phyloP scores from a whole-genome alignment of 208 protist genomes.

The Acanthamoeba royreba region DNA sequence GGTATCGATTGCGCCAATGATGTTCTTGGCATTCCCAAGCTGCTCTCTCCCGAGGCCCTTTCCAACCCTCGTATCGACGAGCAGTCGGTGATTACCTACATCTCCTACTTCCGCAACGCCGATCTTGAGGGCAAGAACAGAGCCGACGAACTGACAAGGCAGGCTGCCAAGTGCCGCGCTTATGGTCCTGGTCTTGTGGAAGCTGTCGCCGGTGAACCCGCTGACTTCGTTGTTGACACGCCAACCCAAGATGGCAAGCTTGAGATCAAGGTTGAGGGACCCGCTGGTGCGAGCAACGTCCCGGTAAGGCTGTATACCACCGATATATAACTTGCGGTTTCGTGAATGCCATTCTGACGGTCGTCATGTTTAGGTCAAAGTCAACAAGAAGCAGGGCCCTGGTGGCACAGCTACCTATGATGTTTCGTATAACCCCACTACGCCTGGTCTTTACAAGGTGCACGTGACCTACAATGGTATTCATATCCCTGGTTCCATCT shows the following conservation, averaged over 20 bases:
- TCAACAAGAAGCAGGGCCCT: background rate
- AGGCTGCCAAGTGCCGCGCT: background rate
- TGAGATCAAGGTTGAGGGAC: slow-evolving; percentile 43
- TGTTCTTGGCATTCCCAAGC: background rate
- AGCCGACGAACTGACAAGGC: background rate
- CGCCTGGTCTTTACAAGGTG: background rate
- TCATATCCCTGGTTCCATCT: slow-evolving; percentile 45
- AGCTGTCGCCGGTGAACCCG: background rate
- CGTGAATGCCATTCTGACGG: background rate
- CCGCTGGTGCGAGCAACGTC: background rate
- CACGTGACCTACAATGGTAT: slow-evolving; percentile 27
- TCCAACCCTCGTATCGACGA: slow-evolving; percentile 11
- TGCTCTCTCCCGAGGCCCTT: background rate
- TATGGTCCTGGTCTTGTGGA: background rate
- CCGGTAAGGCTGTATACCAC: background rate
- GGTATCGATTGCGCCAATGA: slow-evolving; percentile 23
- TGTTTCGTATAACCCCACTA: background rate
- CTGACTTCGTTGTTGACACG: slow-evolving; percentile 20
- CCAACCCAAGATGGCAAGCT: slow-evolving; percentile 19
- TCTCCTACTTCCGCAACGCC: slow-evolving; percentile 44
- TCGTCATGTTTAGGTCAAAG: background rate
- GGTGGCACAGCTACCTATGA: background rate
- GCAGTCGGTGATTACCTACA: slow-evolving; percentile 36
- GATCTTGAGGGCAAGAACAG: background rate
- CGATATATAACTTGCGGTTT: background rate